Percentiles rank a stretch among this genome's conserved stretches.
These are phyloP conservation scores for Starmerella stellata DNA, from an alignment of 805 yeast genomes.

Conservation along the genomic window DNA sequence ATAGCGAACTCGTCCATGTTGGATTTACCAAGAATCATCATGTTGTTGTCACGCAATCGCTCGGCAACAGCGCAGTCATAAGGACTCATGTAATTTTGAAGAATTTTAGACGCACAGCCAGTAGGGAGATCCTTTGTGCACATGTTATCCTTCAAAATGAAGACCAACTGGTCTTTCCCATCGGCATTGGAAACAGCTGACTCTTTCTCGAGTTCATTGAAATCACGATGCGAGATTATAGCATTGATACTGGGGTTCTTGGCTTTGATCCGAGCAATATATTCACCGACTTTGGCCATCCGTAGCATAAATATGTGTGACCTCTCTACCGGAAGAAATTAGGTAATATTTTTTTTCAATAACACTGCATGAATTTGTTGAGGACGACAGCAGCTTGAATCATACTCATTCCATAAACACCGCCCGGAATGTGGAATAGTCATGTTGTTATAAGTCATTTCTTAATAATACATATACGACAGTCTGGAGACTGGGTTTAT, in stretches of 20 bases:
- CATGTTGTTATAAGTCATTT: too few species aligned
- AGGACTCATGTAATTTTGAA: conserved; percentile 48
- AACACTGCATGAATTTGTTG: too few species aligned
- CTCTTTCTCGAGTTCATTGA: conserved; percentile 7
- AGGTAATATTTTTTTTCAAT: too few species aligned
- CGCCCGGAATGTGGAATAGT: too few species aligned
- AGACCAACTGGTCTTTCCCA: conserved; percentile 12
- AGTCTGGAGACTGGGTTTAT: too few species aligned
- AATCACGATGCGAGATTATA: conserved; percentile 16
- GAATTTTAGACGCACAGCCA: conserved; percentile 58
- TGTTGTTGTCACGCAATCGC: conserved; percentile 32
- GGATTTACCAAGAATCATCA: conserved; percentile 52
- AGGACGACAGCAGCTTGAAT: too few species aligned
- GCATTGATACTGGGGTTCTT: conserved; percentile 20
- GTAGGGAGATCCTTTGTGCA: conserved; percentile 48
- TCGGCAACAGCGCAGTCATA: conserved; percentile 58
- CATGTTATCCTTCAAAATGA: conserved; percentile 66
- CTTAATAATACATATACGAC: too few species aligned
- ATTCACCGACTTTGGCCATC: conserved; percentile 8
- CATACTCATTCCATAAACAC: too few species aligned
- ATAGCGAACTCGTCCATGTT: conserved; percentile 96
- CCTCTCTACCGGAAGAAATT: too few species aligned
- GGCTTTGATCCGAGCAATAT: conserved; percentile 17
- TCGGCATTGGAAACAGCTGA: conserved; percentile 1
- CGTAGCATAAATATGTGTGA: too few species aligned